These are phyloP conservation scores for Tricholoma furcatifolium DNA, from an alignment of 768 basidiomycete genomes.

Conservation along the genomic window DNA sequence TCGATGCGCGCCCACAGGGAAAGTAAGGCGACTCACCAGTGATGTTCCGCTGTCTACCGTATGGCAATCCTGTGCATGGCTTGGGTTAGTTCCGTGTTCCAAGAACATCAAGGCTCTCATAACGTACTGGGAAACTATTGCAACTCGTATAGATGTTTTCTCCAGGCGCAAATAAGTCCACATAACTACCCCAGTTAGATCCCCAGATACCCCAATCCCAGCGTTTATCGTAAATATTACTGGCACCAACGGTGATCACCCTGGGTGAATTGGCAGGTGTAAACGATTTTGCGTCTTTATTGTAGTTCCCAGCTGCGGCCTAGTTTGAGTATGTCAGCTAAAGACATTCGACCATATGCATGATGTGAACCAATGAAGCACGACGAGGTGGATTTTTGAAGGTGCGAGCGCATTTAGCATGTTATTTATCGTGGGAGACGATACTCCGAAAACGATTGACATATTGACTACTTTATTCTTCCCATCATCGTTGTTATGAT, in stretches of 20 bases:
- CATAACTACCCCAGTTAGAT: conserved; percentile 42
- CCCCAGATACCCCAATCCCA: no score
- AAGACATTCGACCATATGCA: not conserved
- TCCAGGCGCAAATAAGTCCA: conserved; percentile 43
- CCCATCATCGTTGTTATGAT: not conserved
- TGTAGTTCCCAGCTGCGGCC: conserved; percentile 36
- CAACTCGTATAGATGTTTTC: conserved; percentile 16
- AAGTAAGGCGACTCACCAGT: not conserved
- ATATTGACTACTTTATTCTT: not conserved
- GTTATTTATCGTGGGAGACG: not conserved
- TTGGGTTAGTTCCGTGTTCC: no score
- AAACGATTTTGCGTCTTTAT: conserved; percentile 26
- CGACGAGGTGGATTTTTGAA: not conserved
- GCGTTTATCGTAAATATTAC: conserved; percentile 31
- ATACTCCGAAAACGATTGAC: not conserved
- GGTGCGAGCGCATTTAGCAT: not conserved
- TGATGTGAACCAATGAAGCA: not conserved
- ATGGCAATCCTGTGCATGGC: no score
- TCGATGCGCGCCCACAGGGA: not conserved
- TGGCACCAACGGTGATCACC: conserved; percentile 40
- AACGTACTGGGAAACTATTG: not conserved
- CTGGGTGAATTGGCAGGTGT: conserved; percentile 34
- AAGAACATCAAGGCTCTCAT: no score
- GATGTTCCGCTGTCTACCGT: no score
- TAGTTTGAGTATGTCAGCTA: not conserved